phyloP scores from a whole-genome alignment of 768 basidiomycete species.

The Kwoniella newhampshirensis region DNA sequence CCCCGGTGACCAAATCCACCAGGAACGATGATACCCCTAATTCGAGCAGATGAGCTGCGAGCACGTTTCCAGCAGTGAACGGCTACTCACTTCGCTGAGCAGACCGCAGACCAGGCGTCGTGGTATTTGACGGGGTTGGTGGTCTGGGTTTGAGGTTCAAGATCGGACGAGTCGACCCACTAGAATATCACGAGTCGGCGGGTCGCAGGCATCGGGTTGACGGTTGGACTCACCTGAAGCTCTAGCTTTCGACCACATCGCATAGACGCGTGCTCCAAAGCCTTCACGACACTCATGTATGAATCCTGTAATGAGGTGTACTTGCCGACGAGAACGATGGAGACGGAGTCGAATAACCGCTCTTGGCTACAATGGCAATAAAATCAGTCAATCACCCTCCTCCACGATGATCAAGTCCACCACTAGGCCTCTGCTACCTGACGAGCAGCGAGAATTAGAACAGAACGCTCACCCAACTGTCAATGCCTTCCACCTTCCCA shows the following conservation, averaged over 20 bases:
- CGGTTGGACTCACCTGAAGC: constrained; percentile 63
- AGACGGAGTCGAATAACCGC: constrained; percentile 81
- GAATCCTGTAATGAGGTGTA: constrained; percentile 96
- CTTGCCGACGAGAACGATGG: constrained; percentile 91
- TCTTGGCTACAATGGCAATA: constrained; percentile 68
- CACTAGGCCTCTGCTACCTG: too few relatives aligned
- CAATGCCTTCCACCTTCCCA: constrained; percentile 74
- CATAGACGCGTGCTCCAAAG: constrained; percentile 94
- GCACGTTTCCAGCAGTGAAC: neutral
- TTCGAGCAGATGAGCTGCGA: constrained; percentile 15
- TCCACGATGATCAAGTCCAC: constrained; percentile 1
- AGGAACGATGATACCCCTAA: constrained; percentile 93
- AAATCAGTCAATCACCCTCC: neutral
- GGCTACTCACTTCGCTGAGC: constrained; percentile 69
- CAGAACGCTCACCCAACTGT: constrained; percentile 72
- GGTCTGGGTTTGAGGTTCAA: constrained; percentile 79
- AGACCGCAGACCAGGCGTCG: constrained; percentile 90
- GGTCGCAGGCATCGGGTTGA: constrained; percentile 7
- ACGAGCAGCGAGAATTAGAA: too few relatives aligned
- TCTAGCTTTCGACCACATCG: constrained; percentile 79
- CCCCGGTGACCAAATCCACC: constrained; percentile 93
- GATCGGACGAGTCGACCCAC: constrained; percentile 96
- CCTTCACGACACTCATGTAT: constrained; percentile 96
- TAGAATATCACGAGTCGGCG: constrained; percentile 43
- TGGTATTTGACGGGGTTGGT: constrained; percentile 82